These are phyloP conservation scores for Alternaria ethzedia DNA, from an alignment of 2,329 filamentous ascomycete genomes.

Conservation along the genomic window DNA sequence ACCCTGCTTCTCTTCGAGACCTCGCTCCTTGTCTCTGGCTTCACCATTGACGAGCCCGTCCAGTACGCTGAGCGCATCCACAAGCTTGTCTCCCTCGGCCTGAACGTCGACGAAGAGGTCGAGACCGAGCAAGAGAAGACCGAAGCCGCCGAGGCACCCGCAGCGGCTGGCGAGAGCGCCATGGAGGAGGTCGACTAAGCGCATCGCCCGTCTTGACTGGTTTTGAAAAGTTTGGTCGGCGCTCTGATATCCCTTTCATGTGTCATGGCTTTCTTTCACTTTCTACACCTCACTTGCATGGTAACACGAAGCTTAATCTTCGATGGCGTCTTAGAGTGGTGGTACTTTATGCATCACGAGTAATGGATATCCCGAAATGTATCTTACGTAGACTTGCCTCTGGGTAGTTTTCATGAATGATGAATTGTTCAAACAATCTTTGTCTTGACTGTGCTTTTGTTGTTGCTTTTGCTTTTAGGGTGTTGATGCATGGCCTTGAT, in stretches of 20 bases:
- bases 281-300: slow-evolving; percentile 44
- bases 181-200: slow-evolving; percentile 99
- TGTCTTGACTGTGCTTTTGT: not conserved
- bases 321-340: slow-evolving; percentile 45
- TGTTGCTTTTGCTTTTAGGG: not conserved
- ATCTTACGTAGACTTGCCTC: slow-evolving; percentile 42
- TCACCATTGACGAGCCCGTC: slow-evolving; percentile 99
- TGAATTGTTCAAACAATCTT: slow-evolving; percentile 34
- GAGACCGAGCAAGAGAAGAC: slow-evolving; percentile 70
- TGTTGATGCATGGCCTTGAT: not conserved
- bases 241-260: slow-evolving; percentile 50
- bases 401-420: slow-evolving; percentile 41
- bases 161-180: slow-evolving; percentile 81
- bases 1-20: slow-evolving; percentile 99
- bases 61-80: slow-evolving; percentile 99
- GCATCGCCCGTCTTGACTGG: slow-evolving; percentile 29
- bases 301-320: slow-evolving; percentile 33
- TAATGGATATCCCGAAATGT: slow-evolving; percentile 45
- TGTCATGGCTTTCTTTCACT: slow-evolving; percentile 45
- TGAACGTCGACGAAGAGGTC: slow-evolving; percentile 95
- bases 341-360: slow-evolving; percentile 41
- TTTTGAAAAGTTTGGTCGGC: slow-evolving; percentile 48
- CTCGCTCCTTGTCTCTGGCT: slow-evolving; percentile 95
- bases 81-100: slow-evolving; percentile 97
- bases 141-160: slow-evolving; percentile 60